Evolutionary conservation across 176 grass and related monocot species (phyloP).

Genomic region (Triticum turgidum): DNA sequence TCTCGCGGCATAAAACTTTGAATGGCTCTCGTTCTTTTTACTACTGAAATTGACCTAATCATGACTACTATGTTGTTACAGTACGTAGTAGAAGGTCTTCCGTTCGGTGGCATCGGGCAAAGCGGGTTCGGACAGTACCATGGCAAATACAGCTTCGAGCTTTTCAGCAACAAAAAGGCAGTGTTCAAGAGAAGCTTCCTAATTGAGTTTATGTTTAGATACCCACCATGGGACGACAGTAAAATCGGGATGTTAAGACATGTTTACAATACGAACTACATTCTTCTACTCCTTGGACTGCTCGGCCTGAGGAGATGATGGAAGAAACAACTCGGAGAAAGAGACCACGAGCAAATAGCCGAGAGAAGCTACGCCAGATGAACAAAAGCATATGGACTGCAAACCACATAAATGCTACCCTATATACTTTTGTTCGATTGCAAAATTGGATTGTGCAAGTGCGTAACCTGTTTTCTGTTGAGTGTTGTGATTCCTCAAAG

Average conservation of each 20-base stretch:
- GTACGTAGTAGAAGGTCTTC: conserved; percentile 46
- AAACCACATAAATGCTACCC: not conserved
- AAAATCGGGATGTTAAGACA: conserved; percentile 62
- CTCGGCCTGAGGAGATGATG: conserved; percentile 55
- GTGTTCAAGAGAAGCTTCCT: conserved; percentile 69
- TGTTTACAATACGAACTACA: conserved; percentile 49
- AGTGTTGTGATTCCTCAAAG: not conserved
- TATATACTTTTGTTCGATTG: not conserved
- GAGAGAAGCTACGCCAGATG: not conserved
- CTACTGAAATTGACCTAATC: not conserved
- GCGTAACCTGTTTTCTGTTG: not conserved
- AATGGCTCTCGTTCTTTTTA: not conserved
- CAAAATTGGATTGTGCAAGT: not conserved
- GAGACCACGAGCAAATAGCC: not conserved
- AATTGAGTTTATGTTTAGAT: conserved; percentile 54
- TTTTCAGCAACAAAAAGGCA: conserved; percentile 84
- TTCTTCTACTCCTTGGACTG: conserved; percentile 46
- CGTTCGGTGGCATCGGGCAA: conserved; percentile 71
- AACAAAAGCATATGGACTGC: not conserved
- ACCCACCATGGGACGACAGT: conserved; percentile 63
- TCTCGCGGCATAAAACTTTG: not conserved
- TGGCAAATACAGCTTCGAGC: conserved; percentile 81
- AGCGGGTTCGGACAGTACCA: conserved; percentile 83
- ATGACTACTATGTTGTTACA: not conserved
- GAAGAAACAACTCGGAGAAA: not conserved